These are phyloP conservation scores for Zangia roseola DNA, from an alignment of 768 basidiomycete genomes.

Conservation along the genomic window DNA sequence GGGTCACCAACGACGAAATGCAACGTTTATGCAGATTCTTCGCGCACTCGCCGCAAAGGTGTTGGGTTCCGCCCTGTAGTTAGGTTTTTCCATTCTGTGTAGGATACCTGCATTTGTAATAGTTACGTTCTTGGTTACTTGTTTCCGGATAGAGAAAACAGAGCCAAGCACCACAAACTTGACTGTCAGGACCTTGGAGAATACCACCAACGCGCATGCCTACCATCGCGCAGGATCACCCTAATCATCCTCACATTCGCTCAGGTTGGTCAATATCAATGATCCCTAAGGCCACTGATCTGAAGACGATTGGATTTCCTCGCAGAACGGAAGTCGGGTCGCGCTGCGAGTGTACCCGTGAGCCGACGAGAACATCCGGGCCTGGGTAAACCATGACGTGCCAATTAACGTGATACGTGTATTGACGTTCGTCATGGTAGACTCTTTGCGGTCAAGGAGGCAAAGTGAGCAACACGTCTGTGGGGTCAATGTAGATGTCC, in stretches of 20 bases:
- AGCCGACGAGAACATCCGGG: conserved; percentile 8
- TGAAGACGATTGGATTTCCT: conserved; percentile 4
- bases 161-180: not conserved
- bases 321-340: conserved; percentile 13
- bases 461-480: conserved; percentile 12
- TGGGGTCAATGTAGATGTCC: not conserved
- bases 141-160: not conserved
- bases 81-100: conserved; percentile 1
- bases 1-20: not conserved
- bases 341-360: conserved; percentile 18
- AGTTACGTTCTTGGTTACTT: not conserved
- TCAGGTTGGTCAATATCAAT: conserved; percentile 19
- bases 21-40: conserved; percentile 54
- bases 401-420: not conserved
- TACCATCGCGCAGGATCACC: not conserved
- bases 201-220: conserved; percentile 10
- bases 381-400: conserved; percentile 12
- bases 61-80: conserved; percentile 57
- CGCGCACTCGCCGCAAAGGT: conserved; percentile 82
- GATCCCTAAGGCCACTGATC: conserved; percentile 1
- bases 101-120: conserved; percentile 6
- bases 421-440: conserved; percentile 15
- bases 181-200: not conserved
- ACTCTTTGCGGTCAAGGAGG: conserved; percentile 11
- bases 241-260: not conserved